Evolutionary conservation across 768 basidiomycete genomes (phyloP), one percentile per base, ranked within the genome.

Genomic region (Tulasnella sp.): DNA sequence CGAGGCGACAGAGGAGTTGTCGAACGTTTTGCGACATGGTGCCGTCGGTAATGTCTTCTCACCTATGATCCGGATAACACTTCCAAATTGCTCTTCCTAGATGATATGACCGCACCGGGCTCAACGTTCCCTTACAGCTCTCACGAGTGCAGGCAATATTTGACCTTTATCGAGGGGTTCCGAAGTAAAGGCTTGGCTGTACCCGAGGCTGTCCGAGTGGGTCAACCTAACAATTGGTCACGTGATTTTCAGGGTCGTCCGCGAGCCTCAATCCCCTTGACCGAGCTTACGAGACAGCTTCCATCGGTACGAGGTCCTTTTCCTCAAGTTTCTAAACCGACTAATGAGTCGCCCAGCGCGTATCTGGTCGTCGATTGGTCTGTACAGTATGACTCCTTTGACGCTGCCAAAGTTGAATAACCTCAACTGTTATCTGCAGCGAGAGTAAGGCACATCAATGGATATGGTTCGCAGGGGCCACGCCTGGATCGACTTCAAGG

Each of bases 401-500:
- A n/a, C n/a, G n/a, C n/a, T n/a, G n/a, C n/a, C n/a, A n/a, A n/a
- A n/a, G n/a, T n/a, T n/a, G n/a, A n/a, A n/a, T n/a, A n/a, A n/a
- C n/a, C n/a, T n/a, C n/a, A n/a, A n/a, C n/a, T n/a, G n/a, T n/a
- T n/a, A n/a, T n/a, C n/a, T 41, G 16, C 62, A 71, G 70, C 70
- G n/a, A 22, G 71, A 39, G 44, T 62, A 36, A 34, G 71, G 6
- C 71, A 72, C 64, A 65, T 71, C 19, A 71, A 71, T 64, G n/a
- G 22, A n/a, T 71, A 71, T 36, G 71, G 71, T 8, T 22, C 65
- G 22, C 26, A 36, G 14, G 22, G 32, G 4, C 71, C 71, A 6
- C 71, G 71, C 9, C 71, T 72, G 8, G 62, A 72, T 40, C 52
- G 71, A 17, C 37, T 64, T 32, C 71, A 72, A 41, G 64, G 71